A percentile compares a stretch with the other conserved stretches of the same genome.
Conservation (phyloP, 2,329 filamentous ascomycete species). For the Xylariaceae sp. region DNA sequence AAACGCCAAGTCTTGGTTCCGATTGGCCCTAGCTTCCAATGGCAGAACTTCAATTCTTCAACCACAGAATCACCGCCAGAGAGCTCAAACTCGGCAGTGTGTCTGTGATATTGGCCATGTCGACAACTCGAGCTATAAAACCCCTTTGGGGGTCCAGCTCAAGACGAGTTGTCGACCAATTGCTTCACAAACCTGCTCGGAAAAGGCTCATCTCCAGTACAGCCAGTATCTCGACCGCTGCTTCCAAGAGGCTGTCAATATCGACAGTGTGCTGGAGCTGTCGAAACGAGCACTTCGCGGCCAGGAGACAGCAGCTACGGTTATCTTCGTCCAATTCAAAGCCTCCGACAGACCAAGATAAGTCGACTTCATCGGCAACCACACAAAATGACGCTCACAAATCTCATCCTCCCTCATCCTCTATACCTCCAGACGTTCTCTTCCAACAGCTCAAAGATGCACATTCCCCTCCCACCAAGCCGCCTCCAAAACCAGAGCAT, state of each 20-base stretch:
- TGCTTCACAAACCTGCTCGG: conserved; percentile 18
- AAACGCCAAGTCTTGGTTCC: too few species aligned
- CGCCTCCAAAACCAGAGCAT: conserved; percentile 3
- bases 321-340: conserved; percentile 31
- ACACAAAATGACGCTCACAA: conserved; percentile 1
- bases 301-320: conserved; percentile 20
- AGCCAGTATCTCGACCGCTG: conserved; percentile 2
- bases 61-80: too few species aligned
- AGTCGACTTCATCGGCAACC: conserved; percentile 1
- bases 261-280: conserved; percentile 29
- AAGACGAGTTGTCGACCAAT: conserved; percentile 27
- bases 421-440: conserved; percentile 1
- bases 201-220: conserved; percentile 21
- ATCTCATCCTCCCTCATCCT: conserved; percentile 1
- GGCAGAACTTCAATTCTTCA: too few species aligned
- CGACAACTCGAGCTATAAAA: conserved; percentile 25
- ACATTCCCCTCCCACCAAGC: not conserved
- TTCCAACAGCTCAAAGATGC: conserved; percentile 1
- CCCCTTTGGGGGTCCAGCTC: conserved; percentile 25
- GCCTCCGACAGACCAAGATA: conserved; percentile 16
- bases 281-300: conserved; percentile 17
- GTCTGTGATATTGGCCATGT: conserved; percentile 21
- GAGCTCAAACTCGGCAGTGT: too few species aligned
- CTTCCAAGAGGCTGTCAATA: not conserved
- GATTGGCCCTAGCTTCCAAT: too few species aligned